Base-by-base conservation (phyloP, 2,329 filamentous ascomycete species). In the Cladosporium sphaerospermum region DNA sequence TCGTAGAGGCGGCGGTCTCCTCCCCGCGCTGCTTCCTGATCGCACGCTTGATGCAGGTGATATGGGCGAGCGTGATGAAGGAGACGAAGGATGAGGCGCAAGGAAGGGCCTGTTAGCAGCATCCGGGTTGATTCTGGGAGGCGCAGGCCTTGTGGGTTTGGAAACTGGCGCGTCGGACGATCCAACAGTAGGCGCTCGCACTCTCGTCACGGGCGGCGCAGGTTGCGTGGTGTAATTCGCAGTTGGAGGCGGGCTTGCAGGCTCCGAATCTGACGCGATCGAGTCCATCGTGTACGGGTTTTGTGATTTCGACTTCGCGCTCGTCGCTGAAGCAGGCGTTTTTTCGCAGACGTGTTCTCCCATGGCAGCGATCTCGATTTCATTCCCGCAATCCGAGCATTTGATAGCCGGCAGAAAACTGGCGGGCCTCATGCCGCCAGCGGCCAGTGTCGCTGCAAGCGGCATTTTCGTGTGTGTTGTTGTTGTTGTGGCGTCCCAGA, bases 311-410 rank as follows among this genome's bases (percentile, higher is more conserved):
- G 31, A 45, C n/a, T n/a, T 8, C 39, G 31, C 36, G 33, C 16
- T 2, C 2, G 70, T 65, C 50, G 59, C 61, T 36, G 48, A 23
- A 14, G 14, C 32, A 10, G 11, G 18, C 32, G 48, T 23, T 32
- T 51, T 51, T 57, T 51, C 68, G 68, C 89, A 95, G 56, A 86
- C 67, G 73, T 95, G 89, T 53, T 93, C 88, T 56, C 87, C 88
- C 86, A 95, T 90, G 67, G 83, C 75, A 33, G 86, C 87, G 61
- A 95, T 93, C 68, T 89, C 85, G 54, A 95, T 87, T 64, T 91
- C 81, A 39, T 75, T 71, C 39, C 83, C 81, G 67, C 89, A 95
- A 73, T 79, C 83, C 50, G 89, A 95, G 72, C 89, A 95, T 77
- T 92, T 95, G 72, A 95, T 88, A 19, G 84, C 84, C 65, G 89